Base-by-base conservation (phyloP, 1,284 basidiomycete species). In the Ustilago xerochloae region DNA sequence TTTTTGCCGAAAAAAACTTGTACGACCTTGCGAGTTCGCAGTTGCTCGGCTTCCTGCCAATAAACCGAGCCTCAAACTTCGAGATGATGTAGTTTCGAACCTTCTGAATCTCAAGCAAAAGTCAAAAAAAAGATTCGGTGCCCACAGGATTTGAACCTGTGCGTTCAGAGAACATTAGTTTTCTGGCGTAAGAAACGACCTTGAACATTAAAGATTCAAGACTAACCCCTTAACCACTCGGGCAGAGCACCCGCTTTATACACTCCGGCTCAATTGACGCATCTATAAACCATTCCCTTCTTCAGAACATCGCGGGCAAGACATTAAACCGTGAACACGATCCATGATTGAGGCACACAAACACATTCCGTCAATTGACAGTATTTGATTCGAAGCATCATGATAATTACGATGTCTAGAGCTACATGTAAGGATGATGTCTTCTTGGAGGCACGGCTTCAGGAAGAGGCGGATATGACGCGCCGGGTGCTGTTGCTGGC, bases 201-300 rank as follows among this genome's bases (percentile, higher is more conserved):
- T 39, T 24, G 28, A 15, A 38, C 36, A 1, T 13, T 10, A 10
- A 16, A 3, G 1, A 22, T 53, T 53, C 51, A 53, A 53, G 51
- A 53, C 51, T 53, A 39, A 53, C 51, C 26, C 51, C 51, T 53
- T 53, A 53, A 53, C 51, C 51, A 53, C 51, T 53, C 51, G 51
- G 51, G 26, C 51, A 53, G 24, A 9, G 12, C 30, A 32, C 48
- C 48, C 1, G 26, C 22, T 5, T 10, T 47, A 47, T 47, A 47
- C 26, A 26, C 2, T 3, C 45, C 8, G 18, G 1, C 1, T 39
- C 18, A 8, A 1, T n/a, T 1, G 0, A 8, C 4, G 38, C 18
- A 0, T 4, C 2, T n/a, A 39, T 39, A 39, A 8, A 2, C 18
- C 8, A 39, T 8, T 15, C 16, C n/a, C n/a, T n/a, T n/a, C n/a